Conservation (phyloP, 306 rosid genomes). For the Cyclanthera cordifolia region DNA sequence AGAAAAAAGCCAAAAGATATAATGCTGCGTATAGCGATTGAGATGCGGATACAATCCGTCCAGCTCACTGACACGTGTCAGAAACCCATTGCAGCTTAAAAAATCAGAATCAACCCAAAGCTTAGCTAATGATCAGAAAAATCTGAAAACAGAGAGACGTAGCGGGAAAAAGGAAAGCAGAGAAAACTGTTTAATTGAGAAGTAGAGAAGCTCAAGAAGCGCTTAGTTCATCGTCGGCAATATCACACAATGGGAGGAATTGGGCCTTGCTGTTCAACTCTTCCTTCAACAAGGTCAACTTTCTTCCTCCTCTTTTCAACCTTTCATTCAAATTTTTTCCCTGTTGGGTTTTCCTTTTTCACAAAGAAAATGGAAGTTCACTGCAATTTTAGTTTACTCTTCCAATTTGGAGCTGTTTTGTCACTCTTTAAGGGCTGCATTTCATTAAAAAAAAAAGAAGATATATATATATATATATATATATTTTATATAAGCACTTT, state of each 20-base stretch:
- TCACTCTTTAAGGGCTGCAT: not conserved
- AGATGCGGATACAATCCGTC: not conserved
- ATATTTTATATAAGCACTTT: not conserved
- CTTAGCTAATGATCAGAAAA: not conserved
- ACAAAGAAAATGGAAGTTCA: not conserved
- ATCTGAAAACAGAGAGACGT: not conserved
- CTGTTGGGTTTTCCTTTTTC: no score
- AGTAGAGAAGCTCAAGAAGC: not conserved
- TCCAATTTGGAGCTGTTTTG: not conserved
- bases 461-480: no score
- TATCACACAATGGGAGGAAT: constrained; percentile 51
- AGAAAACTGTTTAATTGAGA: not conserved
- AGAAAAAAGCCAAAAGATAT: not conserved
- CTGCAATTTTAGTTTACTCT: not conserved
- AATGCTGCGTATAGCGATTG: not conserved
- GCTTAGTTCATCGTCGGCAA: not conserved
- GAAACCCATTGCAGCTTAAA: constrained; percentile 2
- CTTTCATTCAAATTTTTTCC: no score
- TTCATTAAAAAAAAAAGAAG: not conserved
- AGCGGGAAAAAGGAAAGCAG: not conserved
- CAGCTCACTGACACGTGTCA: constrained; percentile 13
- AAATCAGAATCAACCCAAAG: not conserved
- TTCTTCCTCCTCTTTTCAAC: no score
- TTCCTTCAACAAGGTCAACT: constrained; percentile 44
- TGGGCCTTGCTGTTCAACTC: constrained; percentile 29